Conservation (phyloP, 495 filamentous ascomycete species). For the Chaetomidium leptoderma region DNA sequence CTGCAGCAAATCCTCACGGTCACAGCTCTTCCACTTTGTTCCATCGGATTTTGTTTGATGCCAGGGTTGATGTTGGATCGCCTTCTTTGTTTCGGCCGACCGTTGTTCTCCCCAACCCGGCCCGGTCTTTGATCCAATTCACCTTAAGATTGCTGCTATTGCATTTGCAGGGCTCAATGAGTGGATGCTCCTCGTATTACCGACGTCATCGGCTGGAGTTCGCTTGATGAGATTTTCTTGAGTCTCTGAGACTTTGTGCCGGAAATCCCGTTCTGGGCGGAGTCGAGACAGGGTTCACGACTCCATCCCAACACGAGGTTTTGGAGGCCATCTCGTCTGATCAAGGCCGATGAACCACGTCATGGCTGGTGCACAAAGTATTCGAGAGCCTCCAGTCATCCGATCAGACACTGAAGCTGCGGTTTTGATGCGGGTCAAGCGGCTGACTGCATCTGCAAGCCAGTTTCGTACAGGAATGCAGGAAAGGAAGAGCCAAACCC, state of each 20-base stretch:
- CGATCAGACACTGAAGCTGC: too few species aligned
- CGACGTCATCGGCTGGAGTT: slow-evolving; percentile 9
- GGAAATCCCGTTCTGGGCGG: background rate
- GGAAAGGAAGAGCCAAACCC: too few species aligned
- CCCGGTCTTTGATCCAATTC: too few species aligned
- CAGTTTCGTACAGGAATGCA: too few species aligned
- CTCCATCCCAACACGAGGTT: slow-evolving; percentile 3
- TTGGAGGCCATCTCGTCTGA: background rate
- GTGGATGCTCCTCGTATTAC: slow-evolving; percentile 14
- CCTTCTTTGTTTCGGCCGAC: background rate
- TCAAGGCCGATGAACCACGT: background rate
- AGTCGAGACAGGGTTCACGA: background rate
- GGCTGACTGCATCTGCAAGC: too few species aligned
- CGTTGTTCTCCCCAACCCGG: background rate
- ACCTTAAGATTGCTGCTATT: slow-evolving; percentile 3
- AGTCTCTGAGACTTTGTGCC: background rate
- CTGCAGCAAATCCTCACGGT: too few species aligned
- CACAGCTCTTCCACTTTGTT: too few species aligned
- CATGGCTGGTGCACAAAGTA: background rate
- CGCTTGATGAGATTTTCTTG: too few species aligned
- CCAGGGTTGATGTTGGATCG: background rate
- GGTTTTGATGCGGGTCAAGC: too few species aligned
- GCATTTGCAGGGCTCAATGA: background rate
- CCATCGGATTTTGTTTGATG: background rate
- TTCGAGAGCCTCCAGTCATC: background rate